Conservation (phyloP, 176 grass and related monocot species). For the Guadua angustifolia region DNA sequence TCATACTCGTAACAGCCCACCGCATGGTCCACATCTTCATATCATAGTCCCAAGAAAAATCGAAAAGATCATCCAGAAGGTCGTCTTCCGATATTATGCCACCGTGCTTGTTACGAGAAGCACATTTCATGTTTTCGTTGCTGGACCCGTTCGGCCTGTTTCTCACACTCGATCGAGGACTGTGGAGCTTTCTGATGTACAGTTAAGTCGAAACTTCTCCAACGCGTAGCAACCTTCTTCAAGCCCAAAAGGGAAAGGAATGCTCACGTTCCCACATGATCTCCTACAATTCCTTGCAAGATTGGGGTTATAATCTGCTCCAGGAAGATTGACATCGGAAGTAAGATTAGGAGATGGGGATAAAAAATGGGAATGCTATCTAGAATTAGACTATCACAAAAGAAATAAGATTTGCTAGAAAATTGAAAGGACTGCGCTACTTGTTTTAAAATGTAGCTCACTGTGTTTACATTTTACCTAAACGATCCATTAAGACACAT, state of each 20-base stretch:
- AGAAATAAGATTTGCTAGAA: too few relatives aligned
- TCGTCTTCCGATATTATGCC: rapidly evolving
- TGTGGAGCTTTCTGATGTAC: neutral
- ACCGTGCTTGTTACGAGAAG: too few relatives aligned
- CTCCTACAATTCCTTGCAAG: neutral
- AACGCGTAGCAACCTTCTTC: constrained; percentile 24
- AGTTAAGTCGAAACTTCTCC: neutral
- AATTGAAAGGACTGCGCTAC: neutral
- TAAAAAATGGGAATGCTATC: neutral
- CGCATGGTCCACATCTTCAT: constrained; percentile 2
- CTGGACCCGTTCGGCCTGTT: neutral
- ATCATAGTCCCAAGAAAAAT: neutral
- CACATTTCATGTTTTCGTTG: too few relatives aligned
- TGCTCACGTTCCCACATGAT: constrained; percentile 28
- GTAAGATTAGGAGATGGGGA: too few relatives aligned
- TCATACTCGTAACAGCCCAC: constrained; percentile 16
- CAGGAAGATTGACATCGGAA: neutral
- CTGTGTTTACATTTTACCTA: too few relatives aligned
- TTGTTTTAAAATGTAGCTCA: too few relatives aligned
- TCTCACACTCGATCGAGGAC: neutral
- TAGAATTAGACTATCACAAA: neutral
- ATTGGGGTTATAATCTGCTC: neutral
- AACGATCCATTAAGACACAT: too few relatives aligned
- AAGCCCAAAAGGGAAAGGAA: constrained; percentile 47
- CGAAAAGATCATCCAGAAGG: neutral